Evolutionary conservation across 176 grass and related monocot species (phyloP), one percentile per base, ranked within the genome.

Genomic region (Triticum turgidum): DNA sequence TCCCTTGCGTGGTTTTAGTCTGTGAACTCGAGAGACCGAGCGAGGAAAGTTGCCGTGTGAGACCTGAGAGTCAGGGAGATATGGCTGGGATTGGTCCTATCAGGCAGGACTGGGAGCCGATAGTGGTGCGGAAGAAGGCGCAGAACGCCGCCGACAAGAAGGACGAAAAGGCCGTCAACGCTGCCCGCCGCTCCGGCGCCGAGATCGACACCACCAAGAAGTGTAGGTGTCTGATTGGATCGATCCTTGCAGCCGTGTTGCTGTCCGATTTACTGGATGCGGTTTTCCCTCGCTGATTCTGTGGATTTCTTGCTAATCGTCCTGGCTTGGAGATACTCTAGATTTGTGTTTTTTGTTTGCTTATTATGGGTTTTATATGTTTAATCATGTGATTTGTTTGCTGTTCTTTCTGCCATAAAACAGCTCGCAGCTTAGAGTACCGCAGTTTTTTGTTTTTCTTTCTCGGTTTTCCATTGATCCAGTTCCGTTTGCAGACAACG

Each of bases 111-210:
- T 95, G 91, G 91, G 93, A 95, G 84, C 93, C 91, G 10, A 87
- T 95, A 21, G 93, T 95, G 81, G 81, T 95, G 91, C 90, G 89
- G 41, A 95, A 95, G 93, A 95, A 91, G 93, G 89, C 91, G 12
- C 89, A 89, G 4, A 95, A 54, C 18, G 72, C 89, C 51, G 89
- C 86, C 61, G 84, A 91, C 78, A 95, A 95, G 91, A 95, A 95
- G 91, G 93, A 95, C 71, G 93, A 91, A 81, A 95, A 93, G 84
- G 91, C 89, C 78, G 91, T 95, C 86, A 95, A 95, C 88, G 91
- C 90, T 61, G 93, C 91, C 65, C 93, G 93, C 61, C 91, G 93
- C 91, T 69, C 86, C 52, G 93, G 93, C 81, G 91, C 93, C 4
- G 93, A 95, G 81, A 89, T 95, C 86, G 91, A 95, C 41, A 91